A percentile compares a stretch with the other conserved stretches of the same genome.
These are phyloP conservation scores for Porcisia hertigi DNA, from an alignment of 208 protist species.

Conservation along the genomic window DNA sequence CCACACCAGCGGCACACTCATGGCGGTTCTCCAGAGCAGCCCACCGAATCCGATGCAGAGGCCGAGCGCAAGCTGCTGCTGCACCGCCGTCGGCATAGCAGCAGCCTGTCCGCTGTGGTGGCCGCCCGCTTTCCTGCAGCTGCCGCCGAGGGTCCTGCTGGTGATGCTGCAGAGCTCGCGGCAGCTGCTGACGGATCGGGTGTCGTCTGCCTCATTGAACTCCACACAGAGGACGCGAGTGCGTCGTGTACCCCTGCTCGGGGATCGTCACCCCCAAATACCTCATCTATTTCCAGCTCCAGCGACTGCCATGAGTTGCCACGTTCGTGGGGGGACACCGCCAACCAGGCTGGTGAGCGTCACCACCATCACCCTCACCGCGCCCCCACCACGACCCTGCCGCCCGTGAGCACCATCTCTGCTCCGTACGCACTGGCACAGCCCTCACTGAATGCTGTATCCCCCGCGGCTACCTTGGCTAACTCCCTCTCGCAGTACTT, in stretches of 20 bases:
- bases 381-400: not conserved
- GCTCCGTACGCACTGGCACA: not conserved
- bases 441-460: not conserved
- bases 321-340: constrained; percentile 2
- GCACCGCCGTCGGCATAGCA: not conserved
- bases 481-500: constrained; percentile 8
- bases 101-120: not conserved
- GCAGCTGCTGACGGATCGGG: not conserved
- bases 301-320: not conserved
- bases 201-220: not conserved
- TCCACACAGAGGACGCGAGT: not conserved
- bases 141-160: not conserved
- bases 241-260: not conserved
- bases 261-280: not conserved
- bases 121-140: not conserved
- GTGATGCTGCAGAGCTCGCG: not conserved
- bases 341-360: not conserved
- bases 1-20: not conserved
- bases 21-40: not conserved
- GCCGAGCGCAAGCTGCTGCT: not conserved
- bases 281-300: constrained; percentile 1
- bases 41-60: not conserved
- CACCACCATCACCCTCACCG: not conserved
- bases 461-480: not conserved
- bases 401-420: not conserved